Base-by-base conservation (phyloP, 2,329 filamentous ascomycete species). In the Stagonosporopsis cucurbitacearum region DNA sequence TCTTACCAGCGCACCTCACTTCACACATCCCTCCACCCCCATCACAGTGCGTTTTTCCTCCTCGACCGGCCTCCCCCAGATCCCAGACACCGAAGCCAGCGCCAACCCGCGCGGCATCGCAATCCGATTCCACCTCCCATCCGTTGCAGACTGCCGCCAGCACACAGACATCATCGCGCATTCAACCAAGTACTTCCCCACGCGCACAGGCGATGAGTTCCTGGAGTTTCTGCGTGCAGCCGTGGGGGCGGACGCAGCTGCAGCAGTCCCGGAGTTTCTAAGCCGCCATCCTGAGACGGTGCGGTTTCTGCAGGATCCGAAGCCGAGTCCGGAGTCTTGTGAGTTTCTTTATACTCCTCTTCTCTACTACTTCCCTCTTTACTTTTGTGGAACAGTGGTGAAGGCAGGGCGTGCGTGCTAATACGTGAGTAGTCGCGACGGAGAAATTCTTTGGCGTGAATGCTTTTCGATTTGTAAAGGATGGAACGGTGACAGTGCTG, bases 141-240 rank as follows among this genome's bases (percentile, higher is more conserved):
- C 70, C 3, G 53, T 70, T 19, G 75, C 69, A 67, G 33, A 77
- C 70, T 44, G 70, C 66, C 63, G 78, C 13, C 68, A 76, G 19
- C 84, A 86, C 69, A 86, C 83, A 1, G 84, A 87, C 64, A 81
- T 86, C 60, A 73, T 86, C 46, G 70, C 77, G 0, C 83, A 86
- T 69, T 81, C 78, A 1, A 81, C 80, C 1, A 75, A 79, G 2
- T 79, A 75, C 67, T 86, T 86, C 69, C 83, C 84, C 0, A 78
- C 77, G 0, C 74, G 78, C 32, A 84, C 80, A 0, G 82, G 82
- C 13, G 81, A 77, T 13, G 81, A 80, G n/a, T 82, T 84, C 42
- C 75, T 84, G 1, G 75, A 76, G 8, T 76, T 85, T 45, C 73
- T 85, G 28, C 60, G 67, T n/a, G 78, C 80, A 0, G 64, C 64